Conservation (phyloP, 1,284 basidiomycete species). For the Baeospora myosura region DNA sequence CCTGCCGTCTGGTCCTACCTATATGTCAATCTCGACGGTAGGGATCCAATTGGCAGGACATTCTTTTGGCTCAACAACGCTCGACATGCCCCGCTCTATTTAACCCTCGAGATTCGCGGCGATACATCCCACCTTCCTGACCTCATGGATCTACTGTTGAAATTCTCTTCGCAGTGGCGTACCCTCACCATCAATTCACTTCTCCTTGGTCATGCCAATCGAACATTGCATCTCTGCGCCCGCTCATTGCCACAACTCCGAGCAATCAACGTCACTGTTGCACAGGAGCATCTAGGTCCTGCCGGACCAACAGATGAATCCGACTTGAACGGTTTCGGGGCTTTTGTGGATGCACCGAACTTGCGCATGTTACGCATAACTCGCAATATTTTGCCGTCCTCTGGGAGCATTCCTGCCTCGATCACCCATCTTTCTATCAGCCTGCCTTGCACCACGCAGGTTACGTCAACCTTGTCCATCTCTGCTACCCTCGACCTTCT, state of each 20-base stretch:
- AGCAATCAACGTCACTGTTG: constrained; percentile 19
- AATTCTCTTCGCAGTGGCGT: constrained; percentile 37
- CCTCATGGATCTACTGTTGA: constrained; percentile 35
- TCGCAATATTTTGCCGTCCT: constrained; percentile 30
- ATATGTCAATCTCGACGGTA: constrained; percentile 41
- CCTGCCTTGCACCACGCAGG: constrained; percentile 20
- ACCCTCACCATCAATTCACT: constrained; percentile 33
- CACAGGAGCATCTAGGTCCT: constrained; percentile 21
- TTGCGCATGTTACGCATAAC: constrained; percentile 26
- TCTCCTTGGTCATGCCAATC: constrained; percentile 30
- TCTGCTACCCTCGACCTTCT: constrained; percentile 26
- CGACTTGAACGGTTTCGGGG: constrained; percentile 22
- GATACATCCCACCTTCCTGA: constrained; percentile 21
- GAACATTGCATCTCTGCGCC: constrained; percentile 30
- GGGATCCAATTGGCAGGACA: constrained; percentile 35
- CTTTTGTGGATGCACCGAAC: constrained; percentile 29
- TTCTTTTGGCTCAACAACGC: constrained; percentile 46
- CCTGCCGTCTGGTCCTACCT: constrained; percentile 54
- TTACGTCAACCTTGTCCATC: constrained; percentile 22
- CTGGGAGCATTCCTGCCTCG: constrained; percentile 26
- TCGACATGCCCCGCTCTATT: constrained; percentile 29
- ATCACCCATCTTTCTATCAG: constrained; percentile 31
- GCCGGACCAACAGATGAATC: constrained; percentile 14
- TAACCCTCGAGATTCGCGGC: constrained; percentile 35
- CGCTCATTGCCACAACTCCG: constrained; percentile 22